phyloP scores from a whole-genome alignment of 768 basidiomycete genomes.

The Brasilioporus rufonigricans region DNA sequence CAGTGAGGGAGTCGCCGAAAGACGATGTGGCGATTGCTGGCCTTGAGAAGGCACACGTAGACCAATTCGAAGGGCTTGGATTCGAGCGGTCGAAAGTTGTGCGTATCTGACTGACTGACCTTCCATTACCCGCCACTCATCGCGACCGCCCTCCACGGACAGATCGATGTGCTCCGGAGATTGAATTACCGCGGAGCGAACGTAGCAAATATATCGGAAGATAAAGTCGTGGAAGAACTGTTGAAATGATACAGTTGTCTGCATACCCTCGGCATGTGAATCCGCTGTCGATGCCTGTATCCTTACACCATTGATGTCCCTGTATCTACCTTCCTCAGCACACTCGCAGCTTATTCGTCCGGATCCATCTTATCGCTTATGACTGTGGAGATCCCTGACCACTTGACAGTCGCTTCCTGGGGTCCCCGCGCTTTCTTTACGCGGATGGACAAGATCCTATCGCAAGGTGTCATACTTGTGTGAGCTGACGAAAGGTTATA shows the following conservation, averaged over 20 bases:
- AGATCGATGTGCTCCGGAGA: constrained; percentile 88
- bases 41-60: constrained; percentile 78
- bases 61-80: constrained; percentile 79
- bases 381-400: constrained; percentile 8
- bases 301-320: constrained; percentile 22
- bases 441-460: constrained; percentile 5
- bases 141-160: not conserved
- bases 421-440: constrained; percentile 2
- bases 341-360: constrained; percentile 13
- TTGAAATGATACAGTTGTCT: constrained; percentile 48
- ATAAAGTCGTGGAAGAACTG: constrained; percentile 83
- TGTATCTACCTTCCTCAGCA: constrained; percentile 24
- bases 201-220: constrained; percentile 75
- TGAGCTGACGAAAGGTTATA: constrained; percentile 4
- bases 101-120: constrained; percentile 33
- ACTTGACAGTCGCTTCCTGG: not conserved
- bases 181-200: constrained; percentile 87
- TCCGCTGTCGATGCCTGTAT: constrained; percentile 23
- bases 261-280: constrained; percentile 27
- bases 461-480: constrained; percentile 4
- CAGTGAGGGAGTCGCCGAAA: constrained; percentile 31
- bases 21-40: constrained; percentile 71
- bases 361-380: constrained; percentile 14
- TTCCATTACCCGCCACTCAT: not conserved
- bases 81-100: constrained; percentile 86